Percentiles rank a stretch among this genome's conserved stretches.
phyloP scores from a whole-genome alignment of 139 green algal genomes.

The Micromonas pusilla region DNA sequence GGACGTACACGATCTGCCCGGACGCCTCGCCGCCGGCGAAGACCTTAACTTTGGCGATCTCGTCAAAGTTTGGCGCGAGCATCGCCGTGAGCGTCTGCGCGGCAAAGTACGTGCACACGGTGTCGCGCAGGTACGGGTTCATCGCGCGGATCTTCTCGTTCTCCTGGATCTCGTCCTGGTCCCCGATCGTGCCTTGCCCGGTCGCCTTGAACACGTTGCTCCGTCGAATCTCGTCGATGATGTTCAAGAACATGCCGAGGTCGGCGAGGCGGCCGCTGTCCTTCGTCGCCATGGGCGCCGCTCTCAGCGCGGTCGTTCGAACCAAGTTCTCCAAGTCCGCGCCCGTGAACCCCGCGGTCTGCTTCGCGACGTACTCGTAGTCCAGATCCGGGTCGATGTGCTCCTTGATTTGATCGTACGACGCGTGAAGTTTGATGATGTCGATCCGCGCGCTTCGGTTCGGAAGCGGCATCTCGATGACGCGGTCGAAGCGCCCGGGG shows the following conservation, averaged over 20 bases:
- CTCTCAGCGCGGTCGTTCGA: slow-evolving; percentile 40
- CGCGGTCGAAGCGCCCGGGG: slow-evolving; percentile 91
- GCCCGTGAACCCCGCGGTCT: slow-evolving; percentile 82
- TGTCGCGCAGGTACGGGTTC: slow-evolving; percentile 7
- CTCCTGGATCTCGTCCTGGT: neutral
- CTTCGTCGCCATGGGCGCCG: neutral
- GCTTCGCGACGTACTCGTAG: slow-evolving; percentile 64
- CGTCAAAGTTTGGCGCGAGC: slow-evolving; percentile 3
- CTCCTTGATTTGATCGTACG: slow-evolving; percentile 62
- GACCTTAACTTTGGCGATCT: slow-evolving; percentile 12
- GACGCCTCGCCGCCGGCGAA: slow-evolving; percentile 5
- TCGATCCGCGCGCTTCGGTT: slow-evolving; percentile 65
- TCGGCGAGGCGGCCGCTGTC: neutral
- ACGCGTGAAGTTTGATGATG: slow-evolving; percentile 84
- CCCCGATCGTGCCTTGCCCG: neutral
- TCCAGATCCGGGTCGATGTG: slow-evolving; percentile 52
- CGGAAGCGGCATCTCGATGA: slow-evolving; percentile 84
- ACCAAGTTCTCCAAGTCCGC: slow-evolving; percentile 82
- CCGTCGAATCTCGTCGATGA: slow-evolving; percentile 49
- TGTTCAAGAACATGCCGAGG: neutral
- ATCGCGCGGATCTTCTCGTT: neutral
- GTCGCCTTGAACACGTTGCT: slow-evolving; percentile 52
- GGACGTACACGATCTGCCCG: slow-evolving; percentile 3
- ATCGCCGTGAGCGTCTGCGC: slow-evolving; percentile 16
- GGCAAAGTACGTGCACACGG: neutral